phyloP scores from a whole-genome alignment of 2,329 filamentous ascomycete species.

The Talaromyces atroroseus region DNA sequence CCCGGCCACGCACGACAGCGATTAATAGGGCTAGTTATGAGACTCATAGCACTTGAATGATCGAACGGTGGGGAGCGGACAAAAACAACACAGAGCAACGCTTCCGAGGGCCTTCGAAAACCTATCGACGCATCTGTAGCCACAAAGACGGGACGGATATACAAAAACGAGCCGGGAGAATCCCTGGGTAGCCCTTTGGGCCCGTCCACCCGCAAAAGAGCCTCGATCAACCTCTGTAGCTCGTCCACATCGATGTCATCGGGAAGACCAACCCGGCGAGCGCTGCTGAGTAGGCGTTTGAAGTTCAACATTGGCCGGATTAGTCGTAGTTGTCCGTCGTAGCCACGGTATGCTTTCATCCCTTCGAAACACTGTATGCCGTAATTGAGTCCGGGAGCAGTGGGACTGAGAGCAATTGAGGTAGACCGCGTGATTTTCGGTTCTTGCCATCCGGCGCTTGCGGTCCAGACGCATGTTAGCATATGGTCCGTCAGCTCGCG shows the following conservation, averaged over 20 bases:
- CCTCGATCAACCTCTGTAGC: conserved; percentile 64
- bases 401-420: conserved; percentile 66
- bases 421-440: conserved; percentile 70
- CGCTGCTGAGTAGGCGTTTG: conserved; percentile 50
- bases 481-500: conserved; percentile 68
- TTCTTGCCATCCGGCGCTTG: conserved; percentile 58
- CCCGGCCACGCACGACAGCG: conserved; percentile 89
- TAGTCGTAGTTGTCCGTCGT: conserved; percentile 63
- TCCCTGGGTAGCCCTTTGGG: conserved; percentile 20
- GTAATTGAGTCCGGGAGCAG: conserved; percentile 72
- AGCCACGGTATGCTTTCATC: conserved; percentile 61
- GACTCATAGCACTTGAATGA: conserved; percentile 47
- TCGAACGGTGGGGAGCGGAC: conserved; percentile 36
- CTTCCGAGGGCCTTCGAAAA: conserved; percentile 71
- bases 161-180: conserved; percentile 63
- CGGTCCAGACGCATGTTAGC: conserved; percentile 63
- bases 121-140: conserved; percentile 75
- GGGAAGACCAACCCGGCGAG: conserved; percentile 64
- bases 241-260: conserved; percentile 59
- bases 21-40: conserved; percentile 74
- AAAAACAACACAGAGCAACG: conserved; percentile 80
- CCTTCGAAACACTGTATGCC: conserved; percentile 84
- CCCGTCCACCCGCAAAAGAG: conserved; percentile 41
- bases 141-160: conserved; percentile 83
- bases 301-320: conserved; percentile 67